Evolutionary conservation across 441 rosid species (phyloP).

Genomic region (Gossypium gossypioides): DNA sequence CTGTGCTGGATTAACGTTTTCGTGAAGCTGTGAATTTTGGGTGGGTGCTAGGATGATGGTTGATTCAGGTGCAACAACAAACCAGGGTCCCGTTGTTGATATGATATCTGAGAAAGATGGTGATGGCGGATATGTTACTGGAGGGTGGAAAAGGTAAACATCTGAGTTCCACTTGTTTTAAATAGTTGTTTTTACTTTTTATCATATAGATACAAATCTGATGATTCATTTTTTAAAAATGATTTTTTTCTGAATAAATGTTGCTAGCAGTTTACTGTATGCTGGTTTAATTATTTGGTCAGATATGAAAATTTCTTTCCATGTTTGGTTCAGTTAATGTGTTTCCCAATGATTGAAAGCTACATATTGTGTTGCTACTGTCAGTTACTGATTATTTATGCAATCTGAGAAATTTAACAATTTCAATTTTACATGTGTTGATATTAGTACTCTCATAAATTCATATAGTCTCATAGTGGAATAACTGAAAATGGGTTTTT

Average conservation of each 20-base stretch:
- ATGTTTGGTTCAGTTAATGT: not conserved
- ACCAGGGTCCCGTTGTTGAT: conserved; percentile 30
- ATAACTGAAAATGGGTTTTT: not conserved
- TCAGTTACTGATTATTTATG: not conserved
- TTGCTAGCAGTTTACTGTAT: not conserved
- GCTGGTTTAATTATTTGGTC: not conserved
- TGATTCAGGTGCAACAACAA: conserved; percentile 48
- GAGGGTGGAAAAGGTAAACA: not conserved
- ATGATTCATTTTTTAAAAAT: not conserved
- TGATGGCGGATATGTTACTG: conserved; percentile 13
- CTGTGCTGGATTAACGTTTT: conserved; percentile 22
- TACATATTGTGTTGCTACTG: not conserved
- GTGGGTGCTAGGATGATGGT: conserved; percentile 58
- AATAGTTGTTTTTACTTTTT: not conserved
- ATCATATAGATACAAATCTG: not conserved
- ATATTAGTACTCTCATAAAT: not conserved
- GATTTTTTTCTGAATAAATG: not conserved
- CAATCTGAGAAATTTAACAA: not conserved
- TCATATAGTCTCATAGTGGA: not conserved
- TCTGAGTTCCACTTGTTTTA: not conserved
- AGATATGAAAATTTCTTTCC: not conserved
- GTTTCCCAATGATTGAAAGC: not conserved
- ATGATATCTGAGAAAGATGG: conserved; percentile 39
- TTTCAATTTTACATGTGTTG: not conserved
- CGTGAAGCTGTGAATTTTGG: conserved; percentile 22